Evolutionary conservation across 2,329 filamentous ascomycete genomes (phyloP).

Genomic region (Xylariaceae sp.): DNA sequence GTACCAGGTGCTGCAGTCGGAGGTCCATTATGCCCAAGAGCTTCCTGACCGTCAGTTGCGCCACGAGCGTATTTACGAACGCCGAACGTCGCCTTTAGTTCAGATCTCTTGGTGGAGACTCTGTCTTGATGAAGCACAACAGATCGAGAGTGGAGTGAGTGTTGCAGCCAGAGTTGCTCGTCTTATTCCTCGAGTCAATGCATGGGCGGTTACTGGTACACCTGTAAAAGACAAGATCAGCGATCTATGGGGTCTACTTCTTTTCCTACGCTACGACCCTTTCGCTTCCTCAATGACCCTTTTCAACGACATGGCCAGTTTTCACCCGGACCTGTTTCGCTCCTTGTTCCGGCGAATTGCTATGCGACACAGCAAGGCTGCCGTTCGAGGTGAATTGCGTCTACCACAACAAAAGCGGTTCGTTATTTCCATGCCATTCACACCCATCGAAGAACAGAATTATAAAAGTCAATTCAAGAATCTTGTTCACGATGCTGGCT

Average conservation of each 20-base stretch:
- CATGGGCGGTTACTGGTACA: constrained; percentile 91
- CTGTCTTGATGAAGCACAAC: constrained; percentile 76
- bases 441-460: constrained; percentile 83
- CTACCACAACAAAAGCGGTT: constrained; percentile 81
- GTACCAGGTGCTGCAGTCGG: constrained; percentile 67
- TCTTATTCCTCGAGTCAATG: constrained; percentile 75
- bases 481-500: constrained; percentile 66
- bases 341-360: constrained; percentile 68
- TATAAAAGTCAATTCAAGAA: constrained; percentile 72
- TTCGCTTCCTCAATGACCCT: constrained; percentile 60
- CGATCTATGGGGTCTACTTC: constrained; percentile 75
- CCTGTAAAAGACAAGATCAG: constrained; percentile 74
- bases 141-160: constrained; percentile 85
- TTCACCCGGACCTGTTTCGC: constrained; percentile 61
- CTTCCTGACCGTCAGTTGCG: constrained; percentile 66
- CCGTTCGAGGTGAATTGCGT: constrained; percentile 71
- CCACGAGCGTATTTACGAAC: constrained; percentile 60
- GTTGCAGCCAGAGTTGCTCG: constrained; percentile 77
- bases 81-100: constrained; percentile 70
- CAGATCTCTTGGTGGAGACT: constrained; percentile 86
- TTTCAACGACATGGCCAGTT: constrained; percentile 64
- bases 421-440: constrained; percentile 87
- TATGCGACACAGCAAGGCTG: constrained; percentile 80
- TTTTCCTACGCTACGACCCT: constrained; percentile 76
- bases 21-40: constrained; percentile 71